phyloP scores from a whole-genome alignment of 305 asterid species.

The Galium porrigens region DNA sequence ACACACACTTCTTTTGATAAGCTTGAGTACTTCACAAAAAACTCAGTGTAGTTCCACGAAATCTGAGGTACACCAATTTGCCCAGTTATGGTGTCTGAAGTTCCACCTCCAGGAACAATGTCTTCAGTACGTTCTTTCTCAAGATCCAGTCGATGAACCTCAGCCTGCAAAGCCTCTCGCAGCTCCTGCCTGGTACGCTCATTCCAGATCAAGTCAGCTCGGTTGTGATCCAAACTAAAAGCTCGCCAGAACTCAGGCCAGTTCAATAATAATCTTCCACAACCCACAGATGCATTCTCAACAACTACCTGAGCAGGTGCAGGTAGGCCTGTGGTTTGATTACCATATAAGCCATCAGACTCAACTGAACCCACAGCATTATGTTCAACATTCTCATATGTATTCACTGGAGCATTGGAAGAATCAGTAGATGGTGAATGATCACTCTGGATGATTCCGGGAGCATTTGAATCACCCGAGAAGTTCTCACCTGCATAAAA shows the following conservation, averaged over 20 bases:
- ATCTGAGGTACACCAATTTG: slow-evolving; percentile 63
- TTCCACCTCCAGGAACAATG: slow-evolving; percentile 70
- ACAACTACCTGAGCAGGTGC: slow-evolving; percentile 93
- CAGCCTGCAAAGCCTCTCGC: slow-evolving; percentile 84
- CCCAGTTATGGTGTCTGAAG: slow-evolving; percentile 41
- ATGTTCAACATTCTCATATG: slow-evolving; percentile 35
- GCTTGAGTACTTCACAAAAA: slow-evolving; percentile 82
- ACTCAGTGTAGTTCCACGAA: slow-evolving; percentile 95
- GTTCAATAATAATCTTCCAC: slow-evolving; percentile 86
- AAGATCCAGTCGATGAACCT: slow-evolving; percentile 85
- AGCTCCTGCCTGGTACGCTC: slow-evolving; percentile 97
- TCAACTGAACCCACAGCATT: slow-evolving; percentile 30
- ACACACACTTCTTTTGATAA: slow-evolving; percentile 98
- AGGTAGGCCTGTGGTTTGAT: slow-evolving; percentile 47
- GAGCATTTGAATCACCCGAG: slow-evolving; percentile 30
- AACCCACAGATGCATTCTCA: slow-evolving; percentile 79
- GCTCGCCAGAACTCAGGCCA: slow-evolving; percentile 99
- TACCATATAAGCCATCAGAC: slow-evolving; percentile 35
- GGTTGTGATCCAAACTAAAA: slow-evolving; percentile 87
- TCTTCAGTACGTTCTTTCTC: slow-evolving; percentile 95
- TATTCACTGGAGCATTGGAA: slow-evolving; percentile 29
- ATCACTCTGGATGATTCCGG: slow-evolving; percentile 32
- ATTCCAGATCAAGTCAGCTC: slow-evolving; percentile 97
- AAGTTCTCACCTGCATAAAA: slow-evolving; percentile 33
- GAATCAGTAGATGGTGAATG: slow-evolving; percentile 31